Base-by-base conservation (phyloP, 768 basidiomycete species). In the Gloeophyllum trabeum region DNA sequence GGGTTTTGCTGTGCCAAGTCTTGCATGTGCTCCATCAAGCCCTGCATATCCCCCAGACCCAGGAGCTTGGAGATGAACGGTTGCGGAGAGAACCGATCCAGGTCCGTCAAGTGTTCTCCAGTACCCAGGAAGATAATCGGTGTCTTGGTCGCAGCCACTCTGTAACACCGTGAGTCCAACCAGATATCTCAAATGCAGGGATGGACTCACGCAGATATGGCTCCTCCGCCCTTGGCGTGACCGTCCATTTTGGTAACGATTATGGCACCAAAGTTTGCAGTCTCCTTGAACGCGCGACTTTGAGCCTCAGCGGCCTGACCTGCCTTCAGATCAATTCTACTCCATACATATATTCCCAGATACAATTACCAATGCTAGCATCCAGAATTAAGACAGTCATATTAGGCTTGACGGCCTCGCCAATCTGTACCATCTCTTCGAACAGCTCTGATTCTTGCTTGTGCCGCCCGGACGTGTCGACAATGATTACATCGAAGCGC, bases 161-260 rank as follows among this genome's bases (percentile, higher is more conserved):
- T 96, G 55, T 36, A 24, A 25, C 40, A 45, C 45, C 35, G 42
- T 48, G 25, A 43, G 19, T 3, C 5, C 2, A 16, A 22, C 23
- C 32, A 37, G 19, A 22, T 18, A n/a, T 6, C 28, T n/a, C 10
- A 21, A 13, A 14, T 7, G 13, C 35, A 37, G n/a, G 3, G 18
- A n/a, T n/a, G n/a, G n/a, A 71, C 91, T 46, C 64, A 97, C 94
- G 94, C 94, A 35, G 96, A 99, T 46, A 99, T 98, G 23, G 96
- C 96, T 19, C 96, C 96, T 60, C 96, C 96, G 43, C 96, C 96
- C 59, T 96, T 98, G 1, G 96, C 96, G 54, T 99, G 96, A 3
- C 96, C 96, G 52, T 99, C 96, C 81, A 99, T 90, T 65, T 99
- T 99, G 7, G 96, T 99, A 13, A 99, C 96, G 46, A 99, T 96